These are phyloP conservation scores for Balamuthia mandrillaris DNA, from an alignment of 208 protist genomes.

Conservation along the genomic window DNA sequence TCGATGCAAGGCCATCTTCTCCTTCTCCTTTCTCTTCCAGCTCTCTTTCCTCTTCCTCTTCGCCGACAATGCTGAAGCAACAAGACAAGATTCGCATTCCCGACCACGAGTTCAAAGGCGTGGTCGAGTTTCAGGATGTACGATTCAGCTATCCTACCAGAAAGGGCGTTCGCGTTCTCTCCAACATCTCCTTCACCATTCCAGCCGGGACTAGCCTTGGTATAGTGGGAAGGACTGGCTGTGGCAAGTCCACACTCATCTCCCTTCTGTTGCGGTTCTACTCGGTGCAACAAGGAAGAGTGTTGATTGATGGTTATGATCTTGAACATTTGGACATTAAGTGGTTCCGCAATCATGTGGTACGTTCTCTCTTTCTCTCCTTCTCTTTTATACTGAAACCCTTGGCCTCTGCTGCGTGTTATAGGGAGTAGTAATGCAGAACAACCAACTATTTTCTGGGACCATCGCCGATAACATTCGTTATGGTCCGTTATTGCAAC, in stretches of 20 bases:
- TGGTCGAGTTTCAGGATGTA: background rate
- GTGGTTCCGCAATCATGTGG: background rate
- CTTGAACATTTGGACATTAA: slow-evolving; percentile 33
- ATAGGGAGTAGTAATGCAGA: slow-evolving; percentile 60
- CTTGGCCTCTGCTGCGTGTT: too few species aligned
- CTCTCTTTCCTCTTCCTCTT: too few species aligned
- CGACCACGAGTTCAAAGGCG: too few species aligned
- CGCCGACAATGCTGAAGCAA: too few species aligned
- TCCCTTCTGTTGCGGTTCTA: slow-evolving; percentile 63
- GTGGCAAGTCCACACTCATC: slow-evolving; percentile 59
- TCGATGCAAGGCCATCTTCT: too few species aligned
- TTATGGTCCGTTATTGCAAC: slow-evolving; percentile 35
- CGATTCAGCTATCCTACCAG: background rate
- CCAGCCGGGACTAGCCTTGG: background rate
- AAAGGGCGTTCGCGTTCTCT: background rate
- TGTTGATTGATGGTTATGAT: slow-evolving; percentile 53
- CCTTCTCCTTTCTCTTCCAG: too few species aligned
- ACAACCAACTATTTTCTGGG: slow-evolving; percentile 60
- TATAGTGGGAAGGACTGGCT: slow-evolving; percentile 42
- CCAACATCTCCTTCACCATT: background rate
- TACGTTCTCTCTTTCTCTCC: too few species aligned
- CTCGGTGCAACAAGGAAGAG: slow-evolving; percentile 17
- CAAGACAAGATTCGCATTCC: too few species aligned
- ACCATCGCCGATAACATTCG: slow-evolving; percentile 67
- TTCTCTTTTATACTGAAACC: too few species aligned